Conservation (phyloP, 768 basidiomycete species). For the Pulveroboletus sp. region DNA sequence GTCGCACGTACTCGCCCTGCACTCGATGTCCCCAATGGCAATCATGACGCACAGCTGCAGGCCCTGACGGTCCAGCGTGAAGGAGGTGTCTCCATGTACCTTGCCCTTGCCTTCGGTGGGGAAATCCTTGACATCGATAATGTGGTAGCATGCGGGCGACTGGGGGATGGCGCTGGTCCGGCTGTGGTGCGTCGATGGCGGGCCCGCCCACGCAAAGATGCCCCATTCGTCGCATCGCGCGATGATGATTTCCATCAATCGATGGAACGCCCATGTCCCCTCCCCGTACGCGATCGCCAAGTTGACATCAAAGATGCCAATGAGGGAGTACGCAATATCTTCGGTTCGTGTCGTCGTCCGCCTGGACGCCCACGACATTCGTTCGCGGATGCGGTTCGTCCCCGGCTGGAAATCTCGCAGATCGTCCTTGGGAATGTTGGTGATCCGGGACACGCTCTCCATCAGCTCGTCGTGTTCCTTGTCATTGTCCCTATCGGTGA, state of each 20-base stretch:
- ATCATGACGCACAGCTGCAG: conserved; percentile 13
- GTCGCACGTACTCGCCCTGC: neutral
- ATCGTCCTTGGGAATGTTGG: conserved; percentile 8
- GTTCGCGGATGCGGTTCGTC: conserved; percentile 15
- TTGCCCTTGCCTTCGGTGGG: conserved; percentile 4
- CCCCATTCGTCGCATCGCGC: conserved; percentile 21
- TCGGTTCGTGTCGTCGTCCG: conserved; percentile 25
- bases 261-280: conserved; percentile 22
- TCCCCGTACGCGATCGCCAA: conserved; percentile 15
- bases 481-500: conserved; percentile 14
- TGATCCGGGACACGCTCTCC: conserved; percentile 8
- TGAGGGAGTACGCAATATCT: conserved; percentile 24
- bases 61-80: conserved; percentile 12
- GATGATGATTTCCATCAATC: conserved; percentile 24
- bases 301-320: conserved; percentile 25
- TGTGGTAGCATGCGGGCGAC: conserved; percentile 17
- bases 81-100: conserved; percentile 16
- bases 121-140: conserved; percentile 1
- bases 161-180: conserved; percentile 11
- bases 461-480: conserved; percentile 17
- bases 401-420: conserved; percentile 20
- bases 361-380: conserved; percentile 23
- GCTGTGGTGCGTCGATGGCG: conserved; percentile 11
- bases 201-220: conserved; percentile 24
- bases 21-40: conserved; percentile 5